phyloP scores from a whole-genome alignment of 169 alveolate genomes.

The Miamiensis avidus region DNA sequence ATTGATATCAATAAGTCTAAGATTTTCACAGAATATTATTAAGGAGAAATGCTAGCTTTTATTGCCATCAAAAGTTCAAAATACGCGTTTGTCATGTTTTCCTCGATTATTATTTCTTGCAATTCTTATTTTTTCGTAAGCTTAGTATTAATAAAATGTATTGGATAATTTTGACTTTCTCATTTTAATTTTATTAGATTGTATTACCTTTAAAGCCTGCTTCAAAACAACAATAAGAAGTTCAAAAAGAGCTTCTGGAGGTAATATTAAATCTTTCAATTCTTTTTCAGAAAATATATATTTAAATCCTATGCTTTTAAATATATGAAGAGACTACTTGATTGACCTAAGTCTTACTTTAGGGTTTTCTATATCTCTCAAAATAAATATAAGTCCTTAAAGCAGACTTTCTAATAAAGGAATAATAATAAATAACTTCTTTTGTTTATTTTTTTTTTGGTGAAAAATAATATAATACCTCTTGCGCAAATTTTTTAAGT shows the following conservation, averaged over 20 bases:
- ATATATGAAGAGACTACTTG: not conserved
- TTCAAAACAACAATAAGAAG: not conserved
- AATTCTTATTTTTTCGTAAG: not conserved
- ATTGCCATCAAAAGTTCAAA: not conserved
- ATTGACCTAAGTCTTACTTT: conserved; percentile 16
- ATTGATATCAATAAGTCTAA: too few relatives aligned
- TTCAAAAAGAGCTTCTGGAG: not conserved
- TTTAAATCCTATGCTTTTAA: conserved; percentile 8
- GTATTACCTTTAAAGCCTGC: not conserved
- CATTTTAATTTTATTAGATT: not conserved
- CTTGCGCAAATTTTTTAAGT: conserved; percentile 4
- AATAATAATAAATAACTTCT: too few relatives aligned
- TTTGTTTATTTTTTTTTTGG: too few relatives aligned
- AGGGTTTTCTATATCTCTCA: conserved; percentile 4
- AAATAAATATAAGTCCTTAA: conserved; percentile 13
- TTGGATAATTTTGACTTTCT: too few relatives aligned
- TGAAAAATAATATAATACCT: too few relatives aligned
- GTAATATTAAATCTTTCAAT: not conserved
- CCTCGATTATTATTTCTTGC: not conserved
- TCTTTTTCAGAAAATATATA: not conserved
- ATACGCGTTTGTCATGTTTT: not conserved
- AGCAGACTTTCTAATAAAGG: conserved; percentile 12
- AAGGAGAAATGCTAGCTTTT: not conserved
- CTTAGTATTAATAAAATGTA: not conserved
- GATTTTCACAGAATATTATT: too few relatives aligned